phyloP scores from a whole-genome alignment of 2,329 filamentous ascomycete species.

The Cercospora brassicicola region DNA sequence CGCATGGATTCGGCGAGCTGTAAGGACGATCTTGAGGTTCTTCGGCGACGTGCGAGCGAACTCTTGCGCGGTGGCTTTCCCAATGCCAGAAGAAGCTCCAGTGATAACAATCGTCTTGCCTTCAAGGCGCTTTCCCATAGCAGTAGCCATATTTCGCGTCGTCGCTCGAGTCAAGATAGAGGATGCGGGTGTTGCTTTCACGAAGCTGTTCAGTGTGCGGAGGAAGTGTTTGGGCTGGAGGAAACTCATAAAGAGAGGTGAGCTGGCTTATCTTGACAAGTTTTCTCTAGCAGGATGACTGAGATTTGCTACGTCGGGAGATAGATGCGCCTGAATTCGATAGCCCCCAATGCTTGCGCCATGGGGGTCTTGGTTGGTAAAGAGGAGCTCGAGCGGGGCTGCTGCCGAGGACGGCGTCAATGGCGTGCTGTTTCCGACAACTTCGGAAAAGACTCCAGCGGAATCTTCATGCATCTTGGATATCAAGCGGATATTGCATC shows the following conservation, averaged over 20 bases:
- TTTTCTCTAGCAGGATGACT: constrained; percentile 1
- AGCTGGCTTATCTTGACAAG: constrained; percentile 5
- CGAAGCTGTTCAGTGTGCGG: constrained; percentile 14
- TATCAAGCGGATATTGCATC: not conserved
- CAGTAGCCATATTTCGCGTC: constrained; percentile 60
- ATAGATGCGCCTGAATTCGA: constrained; percentile 18
- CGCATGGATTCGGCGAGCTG: constrained; percentile 79
- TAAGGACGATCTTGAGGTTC: constrained; percentile 79
- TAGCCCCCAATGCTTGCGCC: constrained; percentile 9
- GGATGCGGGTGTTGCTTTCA: not conserved
- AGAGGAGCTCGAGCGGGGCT: constrained; percentile 10
- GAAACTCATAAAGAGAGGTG: constrained; percentile 19
- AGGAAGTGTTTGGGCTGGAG: constrained; percentile 15
- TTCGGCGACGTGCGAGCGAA: constrained; percentile 83
- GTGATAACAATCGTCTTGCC: constrained; percentile 93
- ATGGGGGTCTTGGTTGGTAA: constrained; percentile 8
- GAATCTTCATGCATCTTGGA: not conserved
- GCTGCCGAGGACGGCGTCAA: constrained; percentile 4
- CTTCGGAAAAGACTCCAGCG: not conserved
- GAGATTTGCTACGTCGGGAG: constrained; percentile 15
- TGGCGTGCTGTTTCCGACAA: constrained; percentile 1
- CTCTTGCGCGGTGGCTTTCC: constrained; percentile 77
- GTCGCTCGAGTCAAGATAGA: not conserved
- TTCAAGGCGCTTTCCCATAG: constrained; percentile 77
- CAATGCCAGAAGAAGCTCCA: constrained; percentile 91